phyloP scores from a whole-genome alignment of 2,329 filamentous ascomycete genomes.

The Hypoxylon sp. region DNA sequence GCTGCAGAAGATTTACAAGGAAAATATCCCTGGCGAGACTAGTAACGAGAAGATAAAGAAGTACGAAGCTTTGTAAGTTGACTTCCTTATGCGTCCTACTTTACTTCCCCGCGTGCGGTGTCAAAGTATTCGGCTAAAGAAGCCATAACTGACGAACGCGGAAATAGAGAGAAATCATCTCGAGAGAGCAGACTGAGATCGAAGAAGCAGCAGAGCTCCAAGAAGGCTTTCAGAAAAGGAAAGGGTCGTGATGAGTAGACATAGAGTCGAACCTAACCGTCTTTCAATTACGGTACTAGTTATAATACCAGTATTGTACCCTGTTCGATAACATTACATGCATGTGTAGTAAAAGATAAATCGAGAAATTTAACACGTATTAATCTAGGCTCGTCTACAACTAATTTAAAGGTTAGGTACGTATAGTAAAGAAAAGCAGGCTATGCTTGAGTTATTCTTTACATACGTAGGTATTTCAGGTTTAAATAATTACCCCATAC shows the following conservation, averaged over 20 bases:
- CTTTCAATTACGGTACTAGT: background rate
- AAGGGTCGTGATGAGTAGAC: slow-evolving; percentile 39
- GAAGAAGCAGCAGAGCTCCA: slow-evolving; percentile 66
- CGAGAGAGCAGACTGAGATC: slow-evolving; percentile 61
- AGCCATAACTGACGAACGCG: slow-evolving; percentile 34
- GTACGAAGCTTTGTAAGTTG: slow-evolving; percentile 64
- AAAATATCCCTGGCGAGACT: slow-evolving; percentile 64
- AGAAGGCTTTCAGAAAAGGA: slow-evolving; percentile 65
- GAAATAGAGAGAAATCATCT: slow-evolving; percentile 63
- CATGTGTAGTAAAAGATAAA: background rate
- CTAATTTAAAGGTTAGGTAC: background rate
- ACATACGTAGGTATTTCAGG: background rate
- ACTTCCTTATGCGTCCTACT: slow-evolving; percentile 4
- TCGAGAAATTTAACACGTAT: background rate
- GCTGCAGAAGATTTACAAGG: slow-evolving; percentile 63
- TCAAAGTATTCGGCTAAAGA: background rate
- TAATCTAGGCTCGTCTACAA: background rate
- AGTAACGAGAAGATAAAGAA: slow-evolving; percentile 65
- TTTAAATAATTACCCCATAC: background rate
- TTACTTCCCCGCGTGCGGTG: background rate
- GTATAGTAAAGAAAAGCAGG: too few relatives aligned
- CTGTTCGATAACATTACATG: background rate
- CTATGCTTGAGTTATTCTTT: background rate
- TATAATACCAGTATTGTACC: background rate
- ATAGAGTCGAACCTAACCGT: background rate